phyloP scores from a whole-genome alignment of 768 basidiomycete species.

The Phlebiopsis gigantea region DNA sequence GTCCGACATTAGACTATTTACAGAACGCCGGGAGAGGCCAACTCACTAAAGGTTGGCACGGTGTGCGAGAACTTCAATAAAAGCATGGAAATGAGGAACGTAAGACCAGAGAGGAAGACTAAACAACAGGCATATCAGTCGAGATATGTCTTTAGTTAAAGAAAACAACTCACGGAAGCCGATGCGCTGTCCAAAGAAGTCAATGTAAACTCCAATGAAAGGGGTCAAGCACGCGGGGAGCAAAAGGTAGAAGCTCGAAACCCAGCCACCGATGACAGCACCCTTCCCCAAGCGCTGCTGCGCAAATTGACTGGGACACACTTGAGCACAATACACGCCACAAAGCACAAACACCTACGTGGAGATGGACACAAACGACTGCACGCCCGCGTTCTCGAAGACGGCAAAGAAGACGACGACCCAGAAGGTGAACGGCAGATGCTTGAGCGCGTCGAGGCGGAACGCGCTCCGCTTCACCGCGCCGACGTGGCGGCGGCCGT shows the following conservation, averaged over 20 bases:
- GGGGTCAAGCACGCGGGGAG: slow-evolving; percentile 36
- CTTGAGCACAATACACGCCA: neutral
- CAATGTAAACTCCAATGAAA: slow-evolving; percentile 36
- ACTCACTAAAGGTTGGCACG: slow-evolving; percentile 33
- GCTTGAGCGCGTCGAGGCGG: slow-evolving; percentile 27
- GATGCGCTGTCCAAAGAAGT: slow-evolving; percentile 33
- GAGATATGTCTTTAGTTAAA: neutral
- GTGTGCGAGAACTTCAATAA: slow-evolving; percentile 34
- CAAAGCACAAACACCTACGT: slow-evolving; percentile 25
- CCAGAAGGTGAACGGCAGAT: slow-evolving; percentile 37
- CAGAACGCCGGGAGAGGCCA: too few species aligned
- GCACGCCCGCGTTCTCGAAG: slow-evolving; percentile 40
- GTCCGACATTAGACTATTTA: neutral
- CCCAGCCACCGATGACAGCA: slow-evolving; percentile 40
- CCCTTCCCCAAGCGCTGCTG: slow-evolving; percentile 38
- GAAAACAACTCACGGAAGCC: slow-evolving; percentile 29
- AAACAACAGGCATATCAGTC: neutral
- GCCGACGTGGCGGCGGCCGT: slow-evolving; percentile 27
- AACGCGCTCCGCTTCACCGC: slow-evolving; percentile 23
- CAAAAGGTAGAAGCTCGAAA: slow-evolving; percentile 37
- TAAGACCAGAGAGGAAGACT: slow-evolving; percentile 36
- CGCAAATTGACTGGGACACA: slow-evolving; percentile 31
- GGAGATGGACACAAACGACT: slow-evolving; percentile 39
- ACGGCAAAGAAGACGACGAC: slow-evolving; percentile 34
- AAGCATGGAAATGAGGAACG: slow-evolving; percentile 37